phyloP scores from a whole-genome alignment of 768 basidiomycete species.

The Solioccasus polychromus region DNA sequence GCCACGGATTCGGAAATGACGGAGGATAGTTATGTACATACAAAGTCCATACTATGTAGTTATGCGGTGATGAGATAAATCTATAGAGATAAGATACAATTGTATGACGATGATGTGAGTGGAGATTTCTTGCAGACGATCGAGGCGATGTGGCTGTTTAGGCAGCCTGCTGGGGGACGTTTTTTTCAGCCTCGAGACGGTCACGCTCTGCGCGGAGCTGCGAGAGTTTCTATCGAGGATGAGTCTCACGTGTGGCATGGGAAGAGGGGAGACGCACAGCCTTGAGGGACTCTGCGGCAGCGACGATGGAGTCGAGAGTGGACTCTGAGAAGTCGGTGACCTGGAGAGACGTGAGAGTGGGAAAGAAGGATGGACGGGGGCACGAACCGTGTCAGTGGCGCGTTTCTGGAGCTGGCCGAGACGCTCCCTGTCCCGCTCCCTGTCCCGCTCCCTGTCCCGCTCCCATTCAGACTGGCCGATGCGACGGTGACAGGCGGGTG shows the following conservation, averaged over 20 bases:
- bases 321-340: constrained; percentile 65
- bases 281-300: constrained; percentile 57
- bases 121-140: constrained; percentile 22
- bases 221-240: constrained; percentile 31
- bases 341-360: constrained; percentile 21
- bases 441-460: constrained; percentile 32
- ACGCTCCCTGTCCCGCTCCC: constrained; percentile 49
- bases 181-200: constrained; percentile 48
- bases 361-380: neutral
- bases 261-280: constrained; percentile 39
- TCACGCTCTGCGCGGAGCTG: constrained; percentile 28
- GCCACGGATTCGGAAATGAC: neutral
- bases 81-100: constrained; percentile 31
- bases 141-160: constrained; percentile 19
- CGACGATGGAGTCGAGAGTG: constrained; percentile 59
- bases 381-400: constrained; percentile 48
- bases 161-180: constrained; percentile 22
- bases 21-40: neutral
- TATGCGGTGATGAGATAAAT: neutral
- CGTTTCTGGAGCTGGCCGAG: constrained; percentile 44
- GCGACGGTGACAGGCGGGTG: constrained; percentile 40
- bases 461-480: constrained; percentile 29
- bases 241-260: neutral
- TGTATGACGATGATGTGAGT: constrained; percentile 19
- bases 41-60: neutral